Conservation (phyloP, 768 basidiomycete species). For the Tulasnella sp. region DNA sequence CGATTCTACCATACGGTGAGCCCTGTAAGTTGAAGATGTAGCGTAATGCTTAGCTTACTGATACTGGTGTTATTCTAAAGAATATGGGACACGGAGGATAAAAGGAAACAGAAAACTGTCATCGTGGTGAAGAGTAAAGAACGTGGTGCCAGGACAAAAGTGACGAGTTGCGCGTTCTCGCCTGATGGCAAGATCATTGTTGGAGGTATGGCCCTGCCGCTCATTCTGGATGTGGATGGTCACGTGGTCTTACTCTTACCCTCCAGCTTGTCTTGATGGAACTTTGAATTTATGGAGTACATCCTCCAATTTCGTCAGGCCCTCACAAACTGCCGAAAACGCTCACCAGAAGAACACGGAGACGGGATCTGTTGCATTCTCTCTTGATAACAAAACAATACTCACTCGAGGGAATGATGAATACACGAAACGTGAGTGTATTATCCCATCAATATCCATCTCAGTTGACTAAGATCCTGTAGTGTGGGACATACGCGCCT, state of each 20-base stretch:
- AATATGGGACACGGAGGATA: slow-evolving; percentile 90
- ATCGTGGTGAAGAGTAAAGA: slow-evolving; percentile 97
- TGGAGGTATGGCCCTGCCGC: slow-evolving; percentile 46
- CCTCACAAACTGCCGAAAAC: slow-evolving; percentile 70
- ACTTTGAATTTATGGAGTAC: slow-evolving; percentile 89
- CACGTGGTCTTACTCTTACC: slow-evolving; percentile 3
- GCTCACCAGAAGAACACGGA: slow-evolving; percentile 81
- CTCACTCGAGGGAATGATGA: slow-evolving; percentile 89
- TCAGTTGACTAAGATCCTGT: too few species aligned
- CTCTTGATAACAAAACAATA: slow-evolving; percentile 73
- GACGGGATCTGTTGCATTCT: slow-evolving; percentile 77
- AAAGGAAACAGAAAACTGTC: slow-evolving; percentile 86
- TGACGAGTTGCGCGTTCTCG: slow-evolving; percentile 77
- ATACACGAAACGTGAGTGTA: slow-evolving; percentile 77
- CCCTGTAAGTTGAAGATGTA: too few species aligned
- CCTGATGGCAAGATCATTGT: slow-evolving; percentile 80
- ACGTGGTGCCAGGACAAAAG: slow-evolving; percentile 83
- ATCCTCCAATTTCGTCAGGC: slow-evolving; percentile 83
- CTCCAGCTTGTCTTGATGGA: slow-evolving; percentile 78
- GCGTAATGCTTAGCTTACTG: neutral
- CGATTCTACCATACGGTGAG: slow-evolving; percentile 86
- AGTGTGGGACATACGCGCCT: slow-evolving; percentile 93
- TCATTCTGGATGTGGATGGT: neutral
- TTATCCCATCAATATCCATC: neutral
- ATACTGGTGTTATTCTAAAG: slow-evolving; percentile 29